Evolutionary conservation across 2,329 filamentous ascomycete species (phyloP).

Genomic region (Elsinoe batatas): DNA sequence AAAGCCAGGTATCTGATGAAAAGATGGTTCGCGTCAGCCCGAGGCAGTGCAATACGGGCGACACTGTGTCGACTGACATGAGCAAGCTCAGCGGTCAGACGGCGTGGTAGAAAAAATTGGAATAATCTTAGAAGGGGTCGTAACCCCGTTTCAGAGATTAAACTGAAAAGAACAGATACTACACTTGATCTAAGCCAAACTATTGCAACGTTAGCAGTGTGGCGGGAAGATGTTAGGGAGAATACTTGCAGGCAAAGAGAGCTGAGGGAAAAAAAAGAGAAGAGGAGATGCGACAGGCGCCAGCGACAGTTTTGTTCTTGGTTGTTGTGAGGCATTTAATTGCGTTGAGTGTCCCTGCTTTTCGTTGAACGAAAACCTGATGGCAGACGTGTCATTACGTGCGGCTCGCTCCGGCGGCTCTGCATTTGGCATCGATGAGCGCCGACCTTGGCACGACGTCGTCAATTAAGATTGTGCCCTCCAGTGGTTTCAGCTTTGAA

Average conservation of each 20-base stretch:
- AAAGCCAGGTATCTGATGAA: conserved; percentile 12
- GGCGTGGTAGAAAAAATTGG: conserved; percentile 13
- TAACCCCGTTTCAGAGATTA: conserved; percentile 14
- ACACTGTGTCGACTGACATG: conserved; percentile 11
- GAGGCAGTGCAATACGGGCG: conserved; percentile 13
- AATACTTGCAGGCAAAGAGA: conserved; percentile 5
- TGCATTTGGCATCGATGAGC: too few relatives aligned
- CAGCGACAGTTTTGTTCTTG: too few relatives aligned
- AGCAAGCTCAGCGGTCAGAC: conserved; percentile 11
- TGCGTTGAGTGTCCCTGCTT: too few relatives aligned
- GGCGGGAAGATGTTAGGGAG: background rate
- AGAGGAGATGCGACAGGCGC: background rate
- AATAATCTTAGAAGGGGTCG: conserved; percentile 13
- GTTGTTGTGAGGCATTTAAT: too few relatives aligned
- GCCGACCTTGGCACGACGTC: too few relatives aligned
- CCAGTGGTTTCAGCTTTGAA: too few relatives aligned
- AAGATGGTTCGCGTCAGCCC: conserved; percentile 11
- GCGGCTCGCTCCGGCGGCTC: too few relatives aligned
- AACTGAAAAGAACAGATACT: conserved; percentile 15
- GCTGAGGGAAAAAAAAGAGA: conserved; percentile 2
- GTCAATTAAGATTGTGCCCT: too few relatives aligned
- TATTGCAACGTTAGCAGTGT: background rate
- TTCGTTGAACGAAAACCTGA: too few relatives aligned
- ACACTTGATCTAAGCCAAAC: conserved; percentile 10
- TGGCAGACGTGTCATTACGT: too few relatives aligned